Conservation (phyloP, 768 basidiomycete genomes). For the Peribolospora kevripleyi region DNA sequence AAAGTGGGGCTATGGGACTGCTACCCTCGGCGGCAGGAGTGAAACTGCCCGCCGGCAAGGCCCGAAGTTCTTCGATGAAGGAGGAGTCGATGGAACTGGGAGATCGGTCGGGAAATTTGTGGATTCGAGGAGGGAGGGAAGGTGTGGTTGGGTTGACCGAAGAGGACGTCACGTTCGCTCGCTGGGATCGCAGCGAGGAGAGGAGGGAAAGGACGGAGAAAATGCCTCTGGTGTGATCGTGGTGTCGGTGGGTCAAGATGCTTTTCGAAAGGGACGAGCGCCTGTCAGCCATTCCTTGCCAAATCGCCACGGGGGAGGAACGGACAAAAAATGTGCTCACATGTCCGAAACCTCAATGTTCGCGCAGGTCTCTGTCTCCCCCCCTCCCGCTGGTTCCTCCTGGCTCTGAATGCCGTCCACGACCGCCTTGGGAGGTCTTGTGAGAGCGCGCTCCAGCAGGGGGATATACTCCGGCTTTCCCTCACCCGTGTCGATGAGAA, state of each 20-base stretch:
- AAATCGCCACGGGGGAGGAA: background rate
- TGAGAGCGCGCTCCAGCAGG: conserved; percentile 21
- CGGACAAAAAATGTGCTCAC: background rate
- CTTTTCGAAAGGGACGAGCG: conserved; percentile 53
- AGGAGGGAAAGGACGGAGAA: conserved; percentile 43
- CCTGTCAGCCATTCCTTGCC: background rate
- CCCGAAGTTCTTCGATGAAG: background rate
- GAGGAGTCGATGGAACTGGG: background rate
- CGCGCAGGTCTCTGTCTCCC: too few species aligned
- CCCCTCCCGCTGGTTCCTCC: background rate
- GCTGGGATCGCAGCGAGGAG: conserved; percentile 27
- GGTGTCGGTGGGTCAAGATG: conserved; percentile 67
- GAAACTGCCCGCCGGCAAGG: too few species aligned
- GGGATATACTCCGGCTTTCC: conserved; percentile 42
- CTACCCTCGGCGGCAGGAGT: too few species aligned
- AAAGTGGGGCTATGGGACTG: background rate
- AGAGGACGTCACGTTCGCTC: too few species aligned
- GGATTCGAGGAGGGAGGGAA: background rate
- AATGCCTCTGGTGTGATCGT: conserved; percentile 59
- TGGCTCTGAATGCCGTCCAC: background rate
- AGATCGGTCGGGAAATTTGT: background rate
- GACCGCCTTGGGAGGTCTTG: too few species aligned
- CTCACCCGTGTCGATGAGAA: conserved; percentile 58
- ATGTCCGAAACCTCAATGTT: background rate
- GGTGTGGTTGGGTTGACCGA: background rate